Evolutionary conservation across 1,284 basidiomycete species (phyloP), one percentile per base, ranked within the genome.

Genomic region (Mycena citricolor): DNA sequence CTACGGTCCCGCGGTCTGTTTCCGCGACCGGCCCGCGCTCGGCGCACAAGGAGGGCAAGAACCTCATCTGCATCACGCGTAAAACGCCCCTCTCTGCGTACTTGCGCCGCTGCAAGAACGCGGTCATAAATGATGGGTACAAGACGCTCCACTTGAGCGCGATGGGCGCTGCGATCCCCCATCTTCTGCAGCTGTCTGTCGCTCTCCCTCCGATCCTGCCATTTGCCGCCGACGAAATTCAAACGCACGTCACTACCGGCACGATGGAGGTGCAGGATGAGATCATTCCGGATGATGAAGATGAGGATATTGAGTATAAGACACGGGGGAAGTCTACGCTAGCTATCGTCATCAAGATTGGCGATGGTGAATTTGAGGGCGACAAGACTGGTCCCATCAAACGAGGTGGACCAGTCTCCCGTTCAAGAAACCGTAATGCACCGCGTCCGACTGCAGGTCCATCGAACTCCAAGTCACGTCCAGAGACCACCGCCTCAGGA

Each of bases 101-200:
- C 61, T 75, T 94, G 62, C 73, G 86, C 33, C 75, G 88, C 45
- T 93, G 90, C 63, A 87, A 87, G 59, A 77, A 82, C 48, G 63
- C 88, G 33, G 66, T 93, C 17, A 61, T 92, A 21, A 79, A 85
- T 46, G 85, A 93, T 55, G 90, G 88, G 84, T 86, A 87, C 57
- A 86, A 86, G 51, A 81, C 77, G 2, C 61, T 94, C 17, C 79
- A 84, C 61, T 68, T 94, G 22, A 83, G 79, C 53, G 91, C 91
- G 2, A 82, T 94, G 75, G 86, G 87, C 19, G 90, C 92, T 2
- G 91, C 91, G 0, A 92, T 94, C 41, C 89, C 91, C 2, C 87
- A 87, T 57, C 77, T 91, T 12, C 65, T 89, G 21, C 76, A 83
- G 28, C 73, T 94, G 2, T 67, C 80, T 5, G 75, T 84, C 12